These are phyloP conservation scores for Eragrostis curvula DNA, from an alignment of 176 grass and related monocot species.

Conservation along the genomic window DNA sequence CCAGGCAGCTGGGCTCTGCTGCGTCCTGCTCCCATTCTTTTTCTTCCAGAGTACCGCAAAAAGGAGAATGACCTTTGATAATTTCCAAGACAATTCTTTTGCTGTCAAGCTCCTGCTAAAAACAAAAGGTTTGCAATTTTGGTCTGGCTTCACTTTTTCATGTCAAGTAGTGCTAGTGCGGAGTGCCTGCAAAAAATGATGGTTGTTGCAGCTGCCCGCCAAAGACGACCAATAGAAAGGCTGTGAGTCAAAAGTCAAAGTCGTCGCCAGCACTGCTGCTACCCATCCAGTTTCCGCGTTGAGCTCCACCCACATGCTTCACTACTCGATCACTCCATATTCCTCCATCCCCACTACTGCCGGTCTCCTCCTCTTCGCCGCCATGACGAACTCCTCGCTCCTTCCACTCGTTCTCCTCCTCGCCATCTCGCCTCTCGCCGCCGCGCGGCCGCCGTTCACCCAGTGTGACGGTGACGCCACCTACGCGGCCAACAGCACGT, in stretches of 20 bases:
- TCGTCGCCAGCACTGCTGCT: not conserved
- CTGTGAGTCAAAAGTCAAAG: not conserved
- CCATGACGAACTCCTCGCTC: not conserved
- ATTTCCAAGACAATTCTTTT: too few relatives aligned
- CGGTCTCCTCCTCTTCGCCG: not conserved
- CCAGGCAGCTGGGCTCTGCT: not conserved
- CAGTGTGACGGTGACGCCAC: not conserved
- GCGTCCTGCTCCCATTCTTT: not conserved
- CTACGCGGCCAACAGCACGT: constrained; percentile 36
- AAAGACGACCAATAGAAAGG: not conserved
- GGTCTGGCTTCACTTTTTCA: too few relatives aligned
- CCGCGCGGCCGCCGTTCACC: not conserved
- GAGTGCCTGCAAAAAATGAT: not conserved
- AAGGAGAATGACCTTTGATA: too few relatives aligned
- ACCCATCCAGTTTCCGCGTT: too few relatives aligned
- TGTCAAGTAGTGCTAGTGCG: too few relatives aligned
- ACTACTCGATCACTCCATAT: too few relatives aligned
- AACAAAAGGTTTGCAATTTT: too few relatives aligned
- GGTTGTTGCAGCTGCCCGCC: not conserved
- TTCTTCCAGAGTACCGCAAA: not conserved
- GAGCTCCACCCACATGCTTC: too few relatives aligned
- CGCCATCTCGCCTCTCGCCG: not conserved
- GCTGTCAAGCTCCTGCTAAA: too few relatives aligned
- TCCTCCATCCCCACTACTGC: too few relatives aligned
- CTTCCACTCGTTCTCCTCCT: not conserved